Evolutionary conservation across 2,329 filamentous ascomycete genomes (phyloP).

Genomic region (Colletotrichum lentis): DNA sequence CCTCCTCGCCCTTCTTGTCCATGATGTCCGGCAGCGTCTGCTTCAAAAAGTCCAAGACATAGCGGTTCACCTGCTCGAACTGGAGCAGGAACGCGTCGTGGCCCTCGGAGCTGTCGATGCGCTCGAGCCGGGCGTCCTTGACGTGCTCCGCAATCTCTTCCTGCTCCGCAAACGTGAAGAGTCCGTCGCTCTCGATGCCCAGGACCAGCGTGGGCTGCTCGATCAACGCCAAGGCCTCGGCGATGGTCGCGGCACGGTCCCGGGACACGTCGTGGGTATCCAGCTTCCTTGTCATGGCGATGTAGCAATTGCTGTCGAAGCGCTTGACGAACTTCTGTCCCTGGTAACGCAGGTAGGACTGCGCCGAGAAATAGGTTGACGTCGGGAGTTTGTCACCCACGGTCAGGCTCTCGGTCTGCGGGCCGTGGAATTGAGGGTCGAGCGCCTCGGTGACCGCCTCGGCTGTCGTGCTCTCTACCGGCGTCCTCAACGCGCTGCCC

Average conservation of each 20-base stretch:
- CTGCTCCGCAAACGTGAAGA: conserved; percentile 98
- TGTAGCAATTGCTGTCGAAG: conserved; percentile 99
- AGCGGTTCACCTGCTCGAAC: conserved; percentile 94
- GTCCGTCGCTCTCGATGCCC: conserved; percentile 92
- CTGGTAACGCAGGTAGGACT: conserved; percentile 97
- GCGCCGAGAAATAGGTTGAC: conserved; percentile 95
- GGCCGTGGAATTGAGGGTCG: conserved; percentile 77
- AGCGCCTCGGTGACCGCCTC: conserved; percentile 41
- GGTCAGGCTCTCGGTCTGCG: conserved; percentile 58
- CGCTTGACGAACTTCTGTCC: conserved; percentile 95
- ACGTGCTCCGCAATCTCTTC: conserved; percentile 87
- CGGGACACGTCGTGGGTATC: conserved; percentile 96
- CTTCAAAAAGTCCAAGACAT: conserved; percentile 83
- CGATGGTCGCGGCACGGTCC: conserved; percentile 72
- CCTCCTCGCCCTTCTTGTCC: conserved; percentile 62
- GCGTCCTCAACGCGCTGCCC: conserved; percentile 18
- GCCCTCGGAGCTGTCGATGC: conserved; percentile 92
- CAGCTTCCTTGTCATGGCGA: conserved; percentile 96
- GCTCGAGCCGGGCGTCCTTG: conserved; percentile 77
- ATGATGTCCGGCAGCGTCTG: conserved; percentile 90
- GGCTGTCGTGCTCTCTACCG: conserved; percentile 41
- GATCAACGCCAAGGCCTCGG: conserved; percentile 80
- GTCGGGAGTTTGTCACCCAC: conserved; percentile 63
- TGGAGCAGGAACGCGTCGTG: conserved; percentile 97
- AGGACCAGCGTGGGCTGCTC: conserved; percentile 90